phyloP scores from a whole-genome alignment of 495 filamentous ascomycete species.

The Hypoxylon fragiforme region DNA sequence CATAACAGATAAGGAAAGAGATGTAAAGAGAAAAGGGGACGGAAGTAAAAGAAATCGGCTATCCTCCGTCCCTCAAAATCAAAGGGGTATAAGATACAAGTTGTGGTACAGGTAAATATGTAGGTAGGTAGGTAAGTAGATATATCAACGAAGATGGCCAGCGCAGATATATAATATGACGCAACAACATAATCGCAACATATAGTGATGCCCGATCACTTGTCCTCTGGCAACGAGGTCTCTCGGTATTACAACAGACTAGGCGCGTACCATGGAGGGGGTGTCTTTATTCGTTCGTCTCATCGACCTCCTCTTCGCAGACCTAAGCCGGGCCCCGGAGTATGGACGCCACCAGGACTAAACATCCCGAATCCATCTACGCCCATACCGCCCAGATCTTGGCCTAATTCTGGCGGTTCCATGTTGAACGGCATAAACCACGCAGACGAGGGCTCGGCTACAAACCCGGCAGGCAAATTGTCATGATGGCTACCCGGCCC shows the following conservation, averaged over 20 bases:
- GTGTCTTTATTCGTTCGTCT: background rate
- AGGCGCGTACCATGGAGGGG: background rate
- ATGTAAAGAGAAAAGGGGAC: too few relatives aligned
- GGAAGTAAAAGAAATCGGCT: background rate
- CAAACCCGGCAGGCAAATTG: conserved; percentile 32
- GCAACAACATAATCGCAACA: conserved; percentile 3
- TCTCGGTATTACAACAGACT: background rate
- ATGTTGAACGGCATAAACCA: conserved; percentile 98
- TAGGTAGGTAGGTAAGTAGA: conserved; percentile 16
- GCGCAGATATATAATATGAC: conserved; percentile 5
- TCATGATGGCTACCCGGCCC: conserved; percentile 26
- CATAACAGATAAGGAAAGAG: too few relatives aligned
- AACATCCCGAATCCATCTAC: conserved; percentile 49
- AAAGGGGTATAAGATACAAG: conserved; percentile 24
- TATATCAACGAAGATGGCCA: conserved; percentile 17
- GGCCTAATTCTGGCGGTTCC: conserved; percentile 67
- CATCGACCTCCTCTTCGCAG: conserved; percentile 33
- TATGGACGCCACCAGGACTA: conserved; percentile 36
- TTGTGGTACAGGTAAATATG: background rate
- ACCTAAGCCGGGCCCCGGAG: conserved; percentile 24
- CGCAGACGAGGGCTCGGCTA: conserved; percentile 63
- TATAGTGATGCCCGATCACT: background rate
- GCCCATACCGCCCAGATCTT: conserved; percentile 49
- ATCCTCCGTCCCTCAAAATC: background rate
- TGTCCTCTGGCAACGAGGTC: background rate